A percentile compares a stretch with the other conserved stretches of the same genome.
Conservation (phyloP, 352 stramenopile species). For the Pythium diclinum region DNA sequence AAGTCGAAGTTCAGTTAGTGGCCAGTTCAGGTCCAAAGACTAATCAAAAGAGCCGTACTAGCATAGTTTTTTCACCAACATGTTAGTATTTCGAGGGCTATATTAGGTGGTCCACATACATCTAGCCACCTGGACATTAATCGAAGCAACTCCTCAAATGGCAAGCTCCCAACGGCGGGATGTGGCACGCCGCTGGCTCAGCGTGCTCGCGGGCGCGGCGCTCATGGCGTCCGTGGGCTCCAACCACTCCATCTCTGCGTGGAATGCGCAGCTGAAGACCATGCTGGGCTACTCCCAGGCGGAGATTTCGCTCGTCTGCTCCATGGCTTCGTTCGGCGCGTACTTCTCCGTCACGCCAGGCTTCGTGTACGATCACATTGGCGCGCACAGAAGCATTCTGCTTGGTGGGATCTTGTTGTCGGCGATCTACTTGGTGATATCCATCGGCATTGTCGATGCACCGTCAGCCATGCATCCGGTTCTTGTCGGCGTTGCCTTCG, state of each 20-base stretch:
- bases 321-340: conserved; percentile 72
- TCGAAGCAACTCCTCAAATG: background rate
- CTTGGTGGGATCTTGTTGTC: conserved; percentile 39
- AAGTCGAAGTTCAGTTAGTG: conserved; percentile 5
- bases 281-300: conserved; percentile 63
- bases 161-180: background rate
- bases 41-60: background rate
- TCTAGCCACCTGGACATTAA: background rate
- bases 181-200: conserved; percentile 36
- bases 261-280: conserved; percentile 65
- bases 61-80: background rate
- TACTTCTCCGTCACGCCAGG: conserved; percentile 73
- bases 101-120: conserved; percentile 1
- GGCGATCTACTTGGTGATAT: conserved; percentile 43
- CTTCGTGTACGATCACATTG: conserved; percentile 67
- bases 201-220: conserved; percentile 47
- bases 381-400: conserved; percentile 53
- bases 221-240: conserved; percentile 64
- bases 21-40: background rate
- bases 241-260: conserved; percentile 75
- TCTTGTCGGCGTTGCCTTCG: conserved; percentile 53
- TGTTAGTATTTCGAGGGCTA: background rate
- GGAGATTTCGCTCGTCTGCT: conserved; percentile 75
- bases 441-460: conserved; percentile 31
- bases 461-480: conserved; percentile 43